Conservation (phyloP, 2,329 filamentous ascomycete genomes). For the Neurospora sp. region DNA sequence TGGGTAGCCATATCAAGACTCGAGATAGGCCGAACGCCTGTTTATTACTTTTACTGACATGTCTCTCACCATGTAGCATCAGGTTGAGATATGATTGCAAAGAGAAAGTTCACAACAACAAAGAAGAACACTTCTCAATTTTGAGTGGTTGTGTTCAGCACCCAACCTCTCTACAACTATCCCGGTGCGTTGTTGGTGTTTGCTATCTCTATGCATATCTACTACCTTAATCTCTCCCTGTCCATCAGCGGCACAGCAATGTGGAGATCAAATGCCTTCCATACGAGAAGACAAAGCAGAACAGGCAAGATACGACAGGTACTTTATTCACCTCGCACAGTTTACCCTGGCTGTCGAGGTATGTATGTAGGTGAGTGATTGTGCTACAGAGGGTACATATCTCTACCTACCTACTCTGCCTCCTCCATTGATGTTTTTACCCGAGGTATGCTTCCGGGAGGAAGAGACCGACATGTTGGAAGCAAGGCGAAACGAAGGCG, state of each 20-base stretch:
- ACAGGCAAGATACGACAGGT: background rate
- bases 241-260: background rate
- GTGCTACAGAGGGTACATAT: background rate
- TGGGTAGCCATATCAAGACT: background rate
- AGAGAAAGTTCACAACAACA: background rate
- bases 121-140: background rate
- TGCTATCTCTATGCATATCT: background rate
- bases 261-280: background rate
- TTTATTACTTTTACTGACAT: background rate
- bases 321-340: background rate
- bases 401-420: background rate
- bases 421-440: background rate
- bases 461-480: background rate
- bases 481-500: background rate
- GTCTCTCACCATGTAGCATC: background rate
- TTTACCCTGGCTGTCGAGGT: background rate
- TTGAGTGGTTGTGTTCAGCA: background rate
- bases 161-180: background rate
- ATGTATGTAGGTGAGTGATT: background rate
- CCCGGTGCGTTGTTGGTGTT: background rate
- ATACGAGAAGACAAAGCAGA: background rate
- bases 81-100: background rate
- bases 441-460: background rate
- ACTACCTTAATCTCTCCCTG: background rate
- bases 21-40: background rate